These are phyloP conservation scores for Datura wrightii DNA, from an alignment of 257 asterid species.

Conservation along the genomic window DNA sequence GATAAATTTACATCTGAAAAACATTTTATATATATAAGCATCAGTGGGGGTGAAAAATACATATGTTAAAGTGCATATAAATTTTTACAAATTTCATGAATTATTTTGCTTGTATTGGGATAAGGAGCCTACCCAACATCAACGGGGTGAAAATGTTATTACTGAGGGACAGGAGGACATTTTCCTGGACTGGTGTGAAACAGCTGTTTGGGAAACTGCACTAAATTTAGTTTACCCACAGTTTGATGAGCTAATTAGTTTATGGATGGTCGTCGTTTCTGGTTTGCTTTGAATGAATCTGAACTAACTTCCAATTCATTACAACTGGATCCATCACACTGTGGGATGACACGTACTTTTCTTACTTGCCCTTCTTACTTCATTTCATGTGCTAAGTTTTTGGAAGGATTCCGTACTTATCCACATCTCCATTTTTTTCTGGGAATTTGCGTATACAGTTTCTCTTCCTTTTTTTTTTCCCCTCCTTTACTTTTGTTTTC, in stretches of 20 bases:
- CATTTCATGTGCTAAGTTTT: not conserved
- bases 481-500: not conserved
- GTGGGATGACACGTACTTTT: too few species aligned
- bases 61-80: too few species aligned
- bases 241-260: not conserved
- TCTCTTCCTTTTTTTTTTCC: too few species aligned
- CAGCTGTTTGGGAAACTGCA: not conserved
- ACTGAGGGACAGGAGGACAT: conserved; percentile 21
- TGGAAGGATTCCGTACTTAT: conserved; percentile 22
- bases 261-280: not conserved
- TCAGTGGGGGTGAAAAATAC: too few species aligned
- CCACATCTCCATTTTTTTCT: not conserved
- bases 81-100: too few species aligned
- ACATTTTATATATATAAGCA: too few species aligned
- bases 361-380: not conserved
- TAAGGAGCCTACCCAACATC: not conserved
- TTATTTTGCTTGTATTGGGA: not conserved
- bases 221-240: not conserved
- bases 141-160: too few species aligned
- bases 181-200: conserved; percentile 26
- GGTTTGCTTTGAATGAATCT: conserved; percentile 16
- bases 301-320: not conserved
- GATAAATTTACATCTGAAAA: too few species aligned
- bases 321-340: conserved; percentile 4
- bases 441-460: not conserved